These are phyloP conservation scores for Globisporangium barbulae DNA, from an alignment of 352 stramenopile species.

Conservation along the genomic window DNA sequence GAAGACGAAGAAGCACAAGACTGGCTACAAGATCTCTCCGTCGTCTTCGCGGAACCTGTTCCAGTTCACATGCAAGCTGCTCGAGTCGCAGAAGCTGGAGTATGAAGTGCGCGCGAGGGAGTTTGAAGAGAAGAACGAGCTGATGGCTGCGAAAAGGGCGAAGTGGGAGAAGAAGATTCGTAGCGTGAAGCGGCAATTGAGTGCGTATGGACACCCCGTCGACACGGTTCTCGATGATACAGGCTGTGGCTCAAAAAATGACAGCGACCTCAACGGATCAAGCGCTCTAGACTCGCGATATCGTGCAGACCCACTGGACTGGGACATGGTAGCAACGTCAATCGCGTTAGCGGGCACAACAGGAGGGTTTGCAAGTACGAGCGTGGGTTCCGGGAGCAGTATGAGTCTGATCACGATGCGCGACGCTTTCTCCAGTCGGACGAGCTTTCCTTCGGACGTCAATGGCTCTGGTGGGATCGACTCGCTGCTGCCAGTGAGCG, in stretches of 20 bases:
- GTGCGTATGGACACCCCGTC: constrained; percentile 4
- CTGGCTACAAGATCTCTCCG: constrained; percentile 14
- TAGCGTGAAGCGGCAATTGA: constrained; percentile 19
- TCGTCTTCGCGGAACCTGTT: constrained; percentile 40
- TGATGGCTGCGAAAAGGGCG: constrained; percentile 26
- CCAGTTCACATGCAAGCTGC: constrained; percentile 32
- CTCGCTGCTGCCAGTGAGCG: constrained; percentile 21
- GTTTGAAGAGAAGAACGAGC: constrained; percentile 37
- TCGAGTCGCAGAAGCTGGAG: constrained; percentile 37
- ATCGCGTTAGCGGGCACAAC: neutral
- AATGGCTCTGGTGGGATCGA: constrained; percentile 12
- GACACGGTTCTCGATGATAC: neutral
- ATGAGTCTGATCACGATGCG: constrained; percentile 25
- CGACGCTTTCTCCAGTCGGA: constrained; percentile 13
- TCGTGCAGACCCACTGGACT: neutral
- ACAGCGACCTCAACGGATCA: neutral
- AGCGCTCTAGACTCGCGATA: neutral
- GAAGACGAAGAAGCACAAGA: neutral
- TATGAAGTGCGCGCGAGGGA: constrained; percentile 41
- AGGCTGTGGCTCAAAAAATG: neutral
- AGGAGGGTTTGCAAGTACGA: neutral
- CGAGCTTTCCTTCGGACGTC: neutral
- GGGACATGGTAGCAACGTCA: neutral
- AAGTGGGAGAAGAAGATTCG: constrained; percentile 40
- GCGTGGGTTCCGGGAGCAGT: constrained; percentile 23